These are phyloP conservation scores for Populus euphratica DNA, from an alignment of 345 rosid genomes.

Conservation along the genomic window DNA sequence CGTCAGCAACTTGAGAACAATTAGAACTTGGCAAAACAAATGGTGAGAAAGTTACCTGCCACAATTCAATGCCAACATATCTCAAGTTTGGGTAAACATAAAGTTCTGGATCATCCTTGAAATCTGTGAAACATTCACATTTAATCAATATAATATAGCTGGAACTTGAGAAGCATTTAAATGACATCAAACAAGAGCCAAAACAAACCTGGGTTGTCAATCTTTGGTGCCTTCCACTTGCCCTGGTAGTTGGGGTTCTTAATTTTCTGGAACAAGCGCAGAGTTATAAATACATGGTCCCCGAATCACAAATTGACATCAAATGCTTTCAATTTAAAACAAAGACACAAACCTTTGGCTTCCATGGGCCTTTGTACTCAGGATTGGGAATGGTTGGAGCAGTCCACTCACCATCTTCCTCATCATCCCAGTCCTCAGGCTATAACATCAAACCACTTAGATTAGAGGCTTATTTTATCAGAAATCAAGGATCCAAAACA, in stretches of 20 bases:
- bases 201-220: conserved; percentile 90
- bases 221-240: conserved; percentile 94
- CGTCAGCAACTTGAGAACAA: background rate
- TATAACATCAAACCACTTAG: conserved; percentile 19
- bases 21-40: background rate
- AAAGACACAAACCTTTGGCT: conserved; percentile 62
- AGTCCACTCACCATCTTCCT: conserved; percentile 99
- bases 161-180: background rate
- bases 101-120: conserved; percentile 88
- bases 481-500: background rate
- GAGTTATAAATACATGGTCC: conserved; percentile 1
- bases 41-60: conserved; percentile 64
- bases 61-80: conserved; percentile 91
- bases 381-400: conserved; percentile 95
- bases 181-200: background rate
- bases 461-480: conserved; percentile 6
- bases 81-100: conserved; percentile 87
- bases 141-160: background rate
- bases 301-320: background rate
- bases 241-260: conserved; percentile 94
- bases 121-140: conserved; percentile 44
- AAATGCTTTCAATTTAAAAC: conserved; percentile 1
- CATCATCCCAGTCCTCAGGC: conserved; percentile 99
- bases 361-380: conserved; percentile 95
- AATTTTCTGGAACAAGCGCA: conserved; percentile 57